Percentiles rank a stretch among this genome's conserved stretches.
Evolutionary conservation across 768 basidiomycete species (phyloP).

Genomic region (Steccherinum ochraceum): DNA sequence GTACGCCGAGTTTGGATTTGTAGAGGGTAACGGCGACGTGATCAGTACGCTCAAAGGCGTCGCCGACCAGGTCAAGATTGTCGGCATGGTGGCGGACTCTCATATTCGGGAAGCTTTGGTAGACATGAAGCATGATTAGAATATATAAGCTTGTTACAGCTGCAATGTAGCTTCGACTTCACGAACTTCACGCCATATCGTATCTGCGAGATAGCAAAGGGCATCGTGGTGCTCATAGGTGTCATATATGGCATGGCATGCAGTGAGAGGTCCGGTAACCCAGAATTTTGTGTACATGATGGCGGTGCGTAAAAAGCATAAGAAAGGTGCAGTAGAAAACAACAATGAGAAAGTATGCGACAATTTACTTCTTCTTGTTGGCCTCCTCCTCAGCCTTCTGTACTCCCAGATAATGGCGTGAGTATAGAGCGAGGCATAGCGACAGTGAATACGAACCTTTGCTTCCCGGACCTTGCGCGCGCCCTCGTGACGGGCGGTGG

Average conservation of each 20-base stretch:
- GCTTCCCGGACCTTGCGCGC: slow-evolving; percentile 78
- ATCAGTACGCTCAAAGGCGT: slow-evolving; percentile 76
- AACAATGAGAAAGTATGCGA: slow-evolving; percentile 14
- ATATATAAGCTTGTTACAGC: not conserved
- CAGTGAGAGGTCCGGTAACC: slow-evolving; percentile 18
- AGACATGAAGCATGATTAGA: slow-evolving; percentile 2
- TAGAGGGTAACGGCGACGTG: slow-evolving; percentile 82
- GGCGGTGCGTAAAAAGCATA: slow-evolving; percentile 17
- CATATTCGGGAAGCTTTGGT: slow-evolving; percentile 65
- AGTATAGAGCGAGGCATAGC: too few species aligned
- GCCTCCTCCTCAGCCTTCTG: slow-evolving; percentile 92
- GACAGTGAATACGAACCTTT: slow-evolving; percentile 53
- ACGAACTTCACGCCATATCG: not conserved
- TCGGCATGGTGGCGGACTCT: slow-evolving; percentile 73
- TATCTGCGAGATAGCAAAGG: not conserved
- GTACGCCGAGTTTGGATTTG: slow-evolving; percentile 89
- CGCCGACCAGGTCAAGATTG: slow-evolving; percentile 79
- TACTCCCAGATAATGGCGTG: slow-evolving; percentile 12
- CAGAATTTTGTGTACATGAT: slow-evolving; percentile 30
- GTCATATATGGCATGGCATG: slow-evolving; percentile 29
- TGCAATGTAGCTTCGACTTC: not conserved
- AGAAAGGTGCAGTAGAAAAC: slow-evolving; percentile 9
- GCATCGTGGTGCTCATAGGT: slow-evolving; percentile 11
- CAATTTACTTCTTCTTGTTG: slow-evolving; percentile 80
- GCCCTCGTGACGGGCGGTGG: slow-evolving; percentile 81